phyloP scores from a whole-genome alignment of 345 rosid species.

The Camelina sativa region DNA sequence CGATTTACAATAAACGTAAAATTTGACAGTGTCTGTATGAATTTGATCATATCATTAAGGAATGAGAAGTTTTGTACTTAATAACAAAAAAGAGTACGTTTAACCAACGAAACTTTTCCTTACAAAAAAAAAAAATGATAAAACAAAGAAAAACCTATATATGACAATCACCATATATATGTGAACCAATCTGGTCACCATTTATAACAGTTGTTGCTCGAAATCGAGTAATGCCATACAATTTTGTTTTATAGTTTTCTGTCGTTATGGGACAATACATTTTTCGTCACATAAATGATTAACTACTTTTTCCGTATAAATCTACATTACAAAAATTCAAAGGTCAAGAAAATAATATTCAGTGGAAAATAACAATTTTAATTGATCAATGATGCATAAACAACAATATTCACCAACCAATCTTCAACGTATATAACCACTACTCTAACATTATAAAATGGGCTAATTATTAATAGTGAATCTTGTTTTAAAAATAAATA shows the following conservation, averaged over 20 bases:
- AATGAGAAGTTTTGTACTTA: too few relatives aligned
- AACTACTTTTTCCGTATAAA: background rate
- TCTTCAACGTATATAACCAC: slow-evolving; percentile 10
- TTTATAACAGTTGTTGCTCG: background rate
- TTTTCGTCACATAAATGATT: background rate
- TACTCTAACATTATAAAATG: background rate
- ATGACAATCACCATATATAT: too few relatives aligned
- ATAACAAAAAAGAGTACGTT: too few relatives aligned
- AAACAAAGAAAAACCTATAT: too few relatives aligned
- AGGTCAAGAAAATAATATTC: background rate
- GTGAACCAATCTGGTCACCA: background rate
- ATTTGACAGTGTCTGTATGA: too few relatives aligned
- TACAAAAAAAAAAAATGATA: too few relatives aligned
- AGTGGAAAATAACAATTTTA: background rate
- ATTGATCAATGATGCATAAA: slow-evolving; percentile 3
- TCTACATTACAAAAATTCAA: background rate
- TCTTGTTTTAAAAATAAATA: background rate
- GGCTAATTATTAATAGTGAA: background rate
- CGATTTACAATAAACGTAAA: too few relatives aligned
- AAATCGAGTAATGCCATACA: background rate
- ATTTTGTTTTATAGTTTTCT: background rate
- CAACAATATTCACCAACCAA: slow-evolving; percentile 4
- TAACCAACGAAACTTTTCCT: too few relatives aligned
- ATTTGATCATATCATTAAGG: too few relatives aligned
- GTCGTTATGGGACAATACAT: background rate